Base-by-base conservation (phyloP, 1,284 basidiomycete species). In the Amylostereum areolatum region DNA sequence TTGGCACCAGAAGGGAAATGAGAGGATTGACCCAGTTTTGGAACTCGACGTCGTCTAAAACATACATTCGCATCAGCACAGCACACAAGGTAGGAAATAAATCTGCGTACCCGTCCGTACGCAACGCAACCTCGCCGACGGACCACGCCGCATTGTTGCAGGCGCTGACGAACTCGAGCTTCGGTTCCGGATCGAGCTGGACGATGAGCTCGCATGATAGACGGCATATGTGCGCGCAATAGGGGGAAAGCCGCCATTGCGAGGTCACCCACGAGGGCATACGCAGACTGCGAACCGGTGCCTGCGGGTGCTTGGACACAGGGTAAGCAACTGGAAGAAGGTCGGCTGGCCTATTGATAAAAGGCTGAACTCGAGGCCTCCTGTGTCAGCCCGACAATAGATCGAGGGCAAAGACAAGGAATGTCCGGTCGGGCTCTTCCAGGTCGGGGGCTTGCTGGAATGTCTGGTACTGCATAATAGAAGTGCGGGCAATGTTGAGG, bases 131-230 rank as follows among this genome's bases (percentile, higher is more conserved):
- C 70, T 99, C 97, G 43, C 97, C 97, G 10, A 96, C 93, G 18
- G 93, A 94, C 97, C 97, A 99, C 1, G 96, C 95, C n/a, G 97
- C 97, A 64, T 99, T 99, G 72, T 99, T 99, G 69, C 93, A 97
- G 9, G 97, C 97, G 56, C 90, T 94, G 54, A 98, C 84, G 63
- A 94, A 93, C 65, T 97, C 93, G 35, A 89, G n/a, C n/a, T 90
- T 89, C 3, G 91, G 89, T 61, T 95, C 92, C n/a, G n/a, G 85
- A 56, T 94, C 89, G 54, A 99, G 89, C 63, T 99, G 94, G 39
- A 81, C 70, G 50, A 92, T 90, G 49, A 99, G 78, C 61, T 95
- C 88, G 79, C 89, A 99, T 96, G 63, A 98, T 85, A 32, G 81
- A 78, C 1, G 88, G 80, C 69, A 98, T 85, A 55, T 86, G 81